These are phyloP conservation scores for Onygenales sp. DNA, from an alignment of 2,329 filamentous ascomycete species.

Conservation along the genomic window DNA sequence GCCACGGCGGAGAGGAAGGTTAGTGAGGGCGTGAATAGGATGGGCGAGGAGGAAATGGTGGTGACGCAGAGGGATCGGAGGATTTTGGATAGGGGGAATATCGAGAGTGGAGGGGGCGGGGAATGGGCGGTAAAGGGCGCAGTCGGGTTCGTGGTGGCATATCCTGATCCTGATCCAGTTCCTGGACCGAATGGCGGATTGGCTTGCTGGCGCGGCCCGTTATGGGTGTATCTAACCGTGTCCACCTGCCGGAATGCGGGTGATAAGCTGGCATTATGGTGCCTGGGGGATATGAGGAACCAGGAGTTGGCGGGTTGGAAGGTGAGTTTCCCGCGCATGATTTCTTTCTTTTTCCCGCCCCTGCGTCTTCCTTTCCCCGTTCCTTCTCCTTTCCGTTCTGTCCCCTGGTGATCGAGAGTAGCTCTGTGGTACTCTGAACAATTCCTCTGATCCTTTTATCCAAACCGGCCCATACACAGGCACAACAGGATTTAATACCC, in stretches of 20 bases:
- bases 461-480: too few relatives aligned
- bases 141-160: slow-evolving; percentile 2
- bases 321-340: too few relatives aligned
- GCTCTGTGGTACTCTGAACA: too few relatives aligned
- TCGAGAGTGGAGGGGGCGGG: slow-evolving; percentile 9
- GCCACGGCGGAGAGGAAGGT: slow-evolving; percentile 60
- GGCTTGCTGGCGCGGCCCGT: slow-evolving; percentile 2
- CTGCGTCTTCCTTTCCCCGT: too few relatives aligned
- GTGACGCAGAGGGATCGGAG: slow-evolving; percentile 12
- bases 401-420: too few relatives aligned
- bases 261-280: too few relatives aligned
- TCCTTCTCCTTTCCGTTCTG: too few relatives aligned
- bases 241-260: too few relatives aligned
- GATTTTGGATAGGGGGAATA: slow-evolving; percentile 11
- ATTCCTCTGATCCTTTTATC: too few relatives aligned
- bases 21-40: slow-evolving; percentile 59
- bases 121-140: background rate
- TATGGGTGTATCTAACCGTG: slow-evolving; percentile 4
- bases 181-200: background rate
- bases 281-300: too few relatives aligned
- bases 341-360: too few relatives aligned
- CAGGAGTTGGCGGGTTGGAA: too few relatives aligned
- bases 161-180: slow-evolving; percentile 1
- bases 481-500: background rate
- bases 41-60: slow-evolving; percentile 11